These are phyloP conservation scores for Xylariaceae sp. DNA, from an alignment of 2,329 filamentous ascomycete genomes.

Conservation along the genomic window DNA sequence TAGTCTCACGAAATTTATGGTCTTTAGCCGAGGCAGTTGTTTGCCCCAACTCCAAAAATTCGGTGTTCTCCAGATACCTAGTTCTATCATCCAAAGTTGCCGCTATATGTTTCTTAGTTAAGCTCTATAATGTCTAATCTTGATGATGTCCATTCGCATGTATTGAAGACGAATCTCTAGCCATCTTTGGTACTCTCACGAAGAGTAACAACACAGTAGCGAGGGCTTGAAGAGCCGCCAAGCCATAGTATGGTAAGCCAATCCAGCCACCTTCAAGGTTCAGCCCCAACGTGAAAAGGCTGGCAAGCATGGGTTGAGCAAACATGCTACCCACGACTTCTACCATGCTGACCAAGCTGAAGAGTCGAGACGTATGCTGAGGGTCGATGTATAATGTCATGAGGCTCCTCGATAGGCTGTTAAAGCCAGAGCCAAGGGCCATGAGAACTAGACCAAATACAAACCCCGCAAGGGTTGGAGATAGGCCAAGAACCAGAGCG, in stretches of 20 bases:
- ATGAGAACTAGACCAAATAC: conserved; percentile 35
- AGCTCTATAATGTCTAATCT: not conserved
- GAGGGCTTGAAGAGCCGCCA: conserved; percentile 26
- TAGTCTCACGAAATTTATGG: too few species aligned
- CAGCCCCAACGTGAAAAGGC: conserved; percentile 37
- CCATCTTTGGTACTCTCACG: conserved; percentile 28
- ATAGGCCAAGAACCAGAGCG: conserved; percentile 28
- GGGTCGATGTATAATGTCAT: conserved; percentile 37
- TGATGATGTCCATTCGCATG: conserved; percentile 2
- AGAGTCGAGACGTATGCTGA: conserved; percentile 36
- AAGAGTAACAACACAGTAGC: conserved; percentile 24
- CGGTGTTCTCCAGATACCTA: too few species aligned
- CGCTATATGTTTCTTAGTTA: not conserved
- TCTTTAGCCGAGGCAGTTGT: too few species aligned
- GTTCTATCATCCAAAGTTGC: not conserved
- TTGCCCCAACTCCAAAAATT: too few species aligned
- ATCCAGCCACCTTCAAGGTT: conserved; percentile 33
- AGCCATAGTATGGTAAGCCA: conserved; percentile 35
- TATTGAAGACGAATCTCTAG: not conserved
- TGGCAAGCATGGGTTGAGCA: conserved; percentile 35
- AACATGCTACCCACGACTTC: conserved; percentile 37
- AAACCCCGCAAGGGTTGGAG: conserved; percentile 32
- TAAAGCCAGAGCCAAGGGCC: conserved; percentile 34
- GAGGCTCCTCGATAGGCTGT: conserved; percentile 32
- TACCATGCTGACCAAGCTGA: conserved; percentile 36